phyloP scores from a whole-genome alignment of 441 rosid species.

The Adansonia gregorii region DNA sequence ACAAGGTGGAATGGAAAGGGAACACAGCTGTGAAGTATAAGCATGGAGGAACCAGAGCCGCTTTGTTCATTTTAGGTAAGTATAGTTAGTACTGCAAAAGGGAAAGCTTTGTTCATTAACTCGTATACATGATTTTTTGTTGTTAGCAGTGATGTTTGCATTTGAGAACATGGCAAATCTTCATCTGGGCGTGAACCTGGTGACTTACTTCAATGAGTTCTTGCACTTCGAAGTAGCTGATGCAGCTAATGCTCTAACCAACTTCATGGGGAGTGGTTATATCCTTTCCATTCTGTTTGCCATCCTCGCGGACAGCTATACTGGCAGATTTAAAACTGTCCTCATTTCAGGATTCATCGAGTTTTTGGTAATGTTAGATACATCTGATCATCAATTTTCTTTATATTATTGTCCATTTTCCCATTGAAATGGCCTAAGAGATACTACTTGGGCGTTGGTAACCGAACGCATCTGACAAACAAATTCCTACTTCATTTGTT shows the following conservation, averaged over 20 bases:
- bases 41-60: slow-evolving; percentile 59
- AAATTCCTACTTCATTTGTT: too few species aligned
- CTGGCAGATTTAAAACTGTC: slow-evolving; percentile 57
- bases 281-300: slow-evolving; percentile 52
- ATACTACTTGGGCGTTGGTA: too few species aligned
- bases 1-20: slow-evolving; percentile 69
- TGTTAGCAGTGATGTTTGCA: slow-evolving; percentile 43
- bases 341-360: slow-evolving; percentile 53
- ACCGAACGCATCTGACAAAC: not conserved
- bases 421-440: too few species aligned
- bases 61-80: slow-evolving; percentile 48
- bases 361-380: slow-evolving; percentile 41
- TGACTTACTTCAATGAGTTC: slow-evolving; percentile 55
- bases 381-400: too few species aligned
- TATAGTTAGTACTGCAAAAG: not conserved
- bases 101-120: not conserved
- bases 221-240: slow-evolving; percentile 62
- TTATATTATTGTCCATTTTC: too few species aligned
- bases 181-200: slow-evolving; percentile 55
- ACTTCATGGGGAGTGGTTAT: slow-evolving; percentile 54
- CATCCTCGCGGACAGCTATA: slow-evolving; percentile 49
- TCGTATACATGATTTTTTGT: not conserved
- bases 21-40: slow-evolving; percentile 50
- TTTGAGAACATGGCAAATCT: slow-evolving; percentile 56
- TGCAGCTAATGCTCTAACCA: slow-evolving; percentile 63